Conservation (phyloP, 306 rosid genomes). For the Lathyrus aphaca region DNA sequence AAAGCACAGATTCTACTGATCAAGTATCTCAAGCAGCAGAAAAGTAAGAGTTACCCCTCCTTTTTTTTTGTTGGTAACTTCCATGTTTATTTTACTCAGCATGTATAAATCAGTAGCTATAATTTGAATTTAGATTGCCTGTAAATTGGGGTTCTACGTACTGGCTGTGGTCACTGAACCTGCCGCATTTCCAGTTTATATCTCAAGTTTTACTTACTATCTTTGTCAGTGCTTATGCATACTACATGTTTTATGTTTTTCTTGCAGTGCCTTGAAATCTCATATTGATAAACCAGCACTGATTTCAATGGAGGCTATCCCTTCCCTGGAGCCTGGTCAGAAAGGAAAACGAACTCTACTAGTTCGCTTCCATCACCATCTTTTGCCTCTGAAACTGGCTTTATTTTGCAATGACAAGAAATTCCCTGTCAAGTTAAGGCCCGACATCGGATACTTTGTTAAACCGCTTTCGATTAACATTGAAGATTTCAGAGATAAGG, state of each 20-base stretch:
- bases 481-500: conserved; percentile 67
- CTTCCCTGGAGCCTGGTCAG: conserved; percentile 81
- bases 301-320: conserved; percentile 70
- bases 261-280: conserved; percentile 58
- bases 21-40: conserved; percentile 50
- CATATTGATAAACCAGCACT: conserved; percentile 52
- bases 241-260: conserved; percentile 38
- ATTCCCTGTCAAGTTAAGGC: conserved; percentile 74
- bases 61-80: conserved; percentile 16
- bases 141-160: conserved; percentile 29
- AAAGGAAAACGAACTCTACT: conserved; percentile 58
- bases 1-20: conserved; percentile 55
- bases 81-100: background rate
- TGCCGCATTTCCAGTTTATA: conserved; percentile 5
- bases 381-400: conserved; percentile 83
- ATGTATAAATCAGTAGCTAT: conserved; percentile 9
- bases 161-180: conserved; percentile 17
- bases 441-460: conserved; percentile 91
- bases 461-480: conserved; percentile 67
- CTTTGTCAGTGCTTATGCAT: conserved; percentile 36
- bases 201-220: conserved; percentile 26
- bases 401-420: conserved; percentile 72
- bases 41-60: conserved; percentile 54
- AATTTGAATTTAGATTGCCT: conserved; percentile 34
- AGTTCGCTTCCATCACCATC: conserved; percentile 91